Base-by-base conservation (phyloP, 495 filamentous ascomycete genomes). In the Xylaria bambusicola region DNA sequence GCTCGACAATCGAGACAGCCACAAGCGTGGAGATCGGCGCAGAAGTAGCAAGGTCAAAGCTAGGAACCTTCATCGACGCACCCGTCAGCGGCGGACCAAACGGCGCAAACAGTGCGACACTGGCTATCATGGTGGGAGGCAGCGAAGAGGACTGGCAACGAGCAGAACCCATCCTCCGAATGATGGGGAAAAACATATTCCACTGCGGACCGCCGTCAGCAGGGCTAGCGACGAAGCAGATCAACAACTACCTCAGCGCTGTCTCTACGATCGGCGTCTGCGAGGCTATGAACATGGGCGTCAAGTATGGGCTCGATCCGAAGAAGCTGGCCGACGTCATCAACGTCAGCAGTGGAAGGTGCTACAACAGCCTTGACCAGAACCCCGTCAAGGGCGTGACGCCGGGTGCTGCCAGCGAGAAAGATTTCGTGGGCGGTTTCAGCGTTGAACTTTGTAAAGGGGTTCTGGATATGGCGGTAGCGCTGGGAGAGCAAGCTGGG, bases 41-140 rank as follows among this genome's bases (percentile, higher is more conserved):
- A 17, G 33, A 46, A 45, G 73, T 67, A 8, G 57, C 67, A 10
- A 41, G 48, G 15, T 62, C 69, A 9, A 62, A 64, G 33, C 63
- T 71, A 29, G 71, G 71, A 17, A 66, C 52, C 26, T 75, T 75
- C 47, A 63, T 72, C 26, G 73, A 74, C 48, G 64, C 68, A 44
- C 71, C 75, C 44, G 73, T 78, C 67, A 72, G 75, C 49, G 72
- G 77, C 27, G 77, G 77, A 10, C 76, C 77, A 6, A 73, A 76
- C 31, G 77, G 77, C 18, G 76, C 77, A 3, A 51, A 65, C 35
- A 72, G 73, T 3, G 77, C 68, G 24, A 75, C 71, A 5, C 59
- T 80, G n/a, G 75, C 77, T 3, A 75, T 80, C 44, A 66, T 66
- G 64, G 53, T 65, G 9, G 64, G 64, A 20, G 58, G 52, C 6